These are phyloP conservation scores for Epichloe bromicola DNA, from an alignment of 2,329 filamentous ascomycete species.

Conservation along the genomic window DNA sequence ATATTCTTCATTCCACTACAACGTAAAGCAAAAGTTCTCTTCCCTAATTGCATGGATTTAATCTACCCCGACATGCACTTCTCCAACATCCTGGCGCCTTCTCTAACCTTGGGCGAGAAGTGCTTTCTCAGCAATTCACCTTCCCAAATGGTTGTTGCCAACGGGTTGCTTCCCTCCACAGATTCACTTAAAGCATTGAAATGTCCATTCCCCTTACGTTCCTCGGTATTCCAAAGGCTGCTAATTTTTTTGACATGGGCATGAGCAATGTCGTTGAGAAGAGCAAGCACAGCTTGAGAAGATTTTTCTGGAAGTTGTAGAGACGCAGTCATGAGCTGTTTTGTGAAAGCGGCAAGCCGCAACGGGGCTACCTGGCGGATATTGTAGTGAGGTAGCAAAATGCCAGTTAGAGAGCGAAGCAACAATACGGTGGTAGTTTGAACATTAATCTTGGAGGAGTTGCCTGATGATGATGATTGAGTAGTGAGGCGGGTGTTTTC, in stretches of 20 bases:
- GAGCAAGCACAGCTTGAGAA: slow-evolving; percentile 61
- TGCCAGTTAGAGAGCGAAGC: slow-evolving; percentile 69
- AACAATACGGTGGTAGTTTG: slow-evolving; percentile 90
- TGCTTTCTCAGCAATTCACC: slow-evolving; percentile 75
- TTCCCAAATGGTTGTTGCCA: slow-evolving; percentile 85
- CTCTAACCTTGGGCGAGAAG: slow-evolving; percentile 75
- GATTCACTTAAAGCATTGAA: slow-evolving; percentile 63
- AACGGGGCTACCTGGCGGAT: slow-evolving; percentile 65
- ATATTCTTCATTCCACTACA: background rate
- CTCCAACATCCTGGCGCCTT: slow-evolving; percentile 57
- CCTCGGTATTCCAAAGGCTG: slow-evolving; percentile 88
- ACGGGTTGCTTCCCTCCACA: slow-evolving; percentile 80
- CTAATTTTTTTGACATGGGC: slow-evolving; percentile 71
- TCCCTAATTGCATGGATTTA: background rate
- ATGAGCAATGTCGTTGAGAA: slow-evolving; percentile 67
- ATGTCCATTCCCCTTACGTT: slow-evolving; percentile 78
- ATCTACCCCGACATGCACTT: slow-evolving; percentile 39
- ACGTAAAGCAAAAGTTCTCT: background rate
- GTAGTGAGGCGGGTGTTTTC: slow-evolving; percentile 51
- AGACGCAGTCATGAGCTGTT: slow-evolving; percentile 71
- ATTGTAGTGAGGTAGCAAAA: slow-evolving; percentile 64
- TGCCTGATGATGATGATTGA: slow-evolving; percentile 22
- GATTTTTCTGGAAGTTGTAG: slow-evolving; percentile 89
- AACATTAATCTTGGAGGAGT: slow-evolving; percentile 64
- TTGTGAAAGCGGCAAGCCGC: slow-evolving; percentile 82